A percentile compares a stretch with the other conserved stretches of the same genome.
Conservation (phyloP, 1,139 yeast genomes). For the Diutina siamensis region DNA sequence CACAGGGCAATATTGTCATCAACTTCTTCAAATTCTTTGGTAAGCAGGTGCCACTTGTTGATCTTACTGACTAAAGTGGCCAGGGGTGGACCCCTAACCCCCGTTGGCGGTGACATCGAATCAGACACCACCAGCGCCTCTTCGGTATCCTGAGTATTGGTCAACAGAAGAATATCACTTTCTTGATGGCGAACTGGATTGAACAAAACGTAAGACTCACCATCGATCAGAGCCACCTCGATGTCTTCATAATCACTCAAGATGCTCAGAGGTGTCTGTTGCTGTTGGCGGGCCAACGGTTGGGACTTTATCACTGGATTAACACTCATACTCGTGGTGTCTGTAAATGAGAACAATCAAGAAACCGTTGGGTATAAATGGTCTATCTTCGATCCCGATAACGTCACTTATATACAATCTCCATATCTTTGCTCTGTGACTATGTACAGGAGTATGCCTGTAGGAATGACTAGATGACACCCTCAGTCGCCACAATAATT, state of each 20-base stretch:
- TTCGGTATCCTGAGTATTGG: slow-evolving; percentile 18
- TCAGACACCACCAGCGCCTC: slow-evolving; percentile 7
- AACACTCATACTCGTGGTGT: slow-evolving; percentile 1
- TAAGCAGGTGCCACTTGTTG: slow-evolving; percentile 12
- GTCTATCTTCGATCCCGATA: no score
- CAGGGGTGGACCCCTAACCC: not conserved
- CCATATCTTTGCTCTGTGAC: not conserved
- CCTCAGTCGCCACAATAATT: not conserved
- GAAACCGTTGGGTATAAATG: no score
- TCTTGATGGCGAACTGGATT: slow-evolving; percentile 18
- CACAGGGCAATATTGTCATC: slow-evolving; percentile 36
- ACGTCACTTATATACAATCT: not conserved
- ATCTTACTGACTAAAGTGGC: slow-evolving; percentile 11
- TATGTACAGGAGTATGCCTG: not conserved
- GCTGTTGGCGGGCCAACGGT: not conserved
- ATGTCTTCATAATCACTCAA: slow-evolving; percentile 2
- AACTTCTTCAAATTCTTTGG: slow-evolving; percentile 11
- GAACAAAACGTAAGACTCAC: slow-evolving; percentile 19
- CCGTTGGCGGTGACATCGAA: not conserved
- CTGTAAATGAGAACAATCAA: no score
- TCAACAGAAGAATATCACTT: slow-evolving; percentile 28
- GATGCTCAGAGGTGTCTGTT: slow-evolving; percentile 1
- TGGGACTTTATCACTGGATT: not conserved
- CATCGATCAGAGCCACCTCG: slow-evolving; percentile 3
- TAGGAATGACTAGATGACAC: not conserved